Evolutionary conservation across 306 rosid species (phyloP).

Genomic region (Pueraria montana): DNA sequence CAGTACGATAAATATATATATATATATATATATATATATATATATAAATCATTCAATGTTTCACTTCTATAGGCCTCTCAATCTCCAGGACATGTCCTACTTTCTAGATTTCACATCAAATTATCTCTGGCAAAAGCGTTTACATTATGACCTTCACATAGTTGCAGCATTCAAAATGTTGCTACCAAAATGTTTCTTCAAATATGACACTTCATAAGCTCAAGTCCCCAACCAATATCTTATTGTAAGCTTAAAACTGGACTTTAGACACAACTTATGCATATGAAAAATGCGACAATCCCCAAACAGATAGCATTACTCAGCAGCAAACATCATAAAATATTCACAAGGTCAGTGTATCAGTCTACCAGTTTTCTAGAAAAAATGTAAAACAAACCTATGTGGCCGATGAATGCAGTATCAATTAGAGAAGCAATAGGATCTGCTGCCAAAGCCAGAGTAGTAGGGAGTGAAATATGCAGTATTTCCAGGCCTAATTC

Average conservation of each 20-base stretch:
- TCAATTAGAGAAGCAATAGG: slow-evolving; percentile 63
- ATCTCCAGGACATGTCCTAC: not conserved
- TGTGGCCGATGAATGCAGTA: slow-evolving; percentile 60
- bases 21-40: too few relatives aligned
- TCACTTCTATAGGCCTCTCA: not conserved
- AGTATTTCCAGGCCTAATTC: slow-evolving; percentile 55
- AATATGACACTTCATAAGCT: slow-evolving; percentile 10
- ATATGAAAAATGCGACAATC: slow-evolving; percentile 12
- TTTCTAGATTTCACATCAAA: not conserved
- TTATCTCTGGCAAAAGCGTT: not conserved
- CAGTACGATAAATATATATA: not conserved
- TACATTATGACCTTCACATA: not conserved
- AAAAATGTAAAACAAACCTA: slow-evolving; percentile 47
- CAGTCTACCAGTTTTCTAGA: slow-evolving; percentile 3
- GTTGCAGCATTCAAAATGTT: slow-evolving; percentile 6
- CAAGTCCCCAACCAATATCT: not conserved
- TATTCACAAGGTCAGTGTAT: not conserved
- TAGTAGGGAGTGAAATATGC: slow-evolving; percentile 54
- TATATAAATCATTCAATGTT: slow-evolving; percentile 15
- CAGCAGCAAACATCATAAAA: not conserved
- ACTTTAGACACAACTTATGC: slow-evolving; percentile 7
- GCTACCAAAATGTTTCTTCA: not conserved
- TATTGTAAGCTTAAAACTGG: not conserved
- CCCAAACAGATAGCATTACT: slow-evolving; percentile 15
- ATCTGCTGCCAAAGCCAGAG: slow-evolving; percentile 61